These are phyloP conservation scores for Tylopilus vinaceipallidus DNA, from an alignment of 768 basidiomycete species.

Conservation along the genomic window DNA sequence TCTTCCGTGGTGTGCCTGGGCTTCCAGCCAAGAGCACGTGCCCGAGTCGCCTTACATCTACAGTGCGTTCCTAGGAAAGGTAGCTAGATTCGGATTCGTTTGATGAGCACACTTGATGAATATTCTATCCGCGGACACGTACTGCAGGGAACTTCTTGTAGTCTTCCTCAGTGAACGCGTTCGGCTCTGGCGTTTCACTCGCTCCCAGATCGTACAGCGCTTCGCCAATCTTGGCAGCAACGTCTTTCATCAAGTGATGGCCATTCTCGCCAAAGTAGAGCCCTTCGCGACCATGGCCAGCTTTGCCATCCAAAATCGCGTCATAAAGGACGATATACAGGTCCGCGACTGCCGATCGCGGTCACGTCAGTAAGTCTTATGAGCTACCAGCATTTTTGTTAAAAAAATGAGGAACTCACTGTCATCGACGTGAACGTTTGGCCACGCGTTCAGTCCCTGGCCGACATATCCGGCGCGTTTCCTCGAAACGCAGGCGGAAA, in stretches of 20 bases:
- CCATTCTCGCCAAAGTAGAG: constrained; percentile 54
- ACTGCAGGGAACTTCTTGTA: constrained; percentile 3
- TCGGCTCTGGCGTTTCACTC: constrained; percentile 34
- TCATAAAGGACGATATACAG: constrained; percentile 48
- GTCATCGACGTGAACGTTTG: constrained; percentile 55
- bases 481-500: constrained; percentile 44
- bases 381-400: neutral
- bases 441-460: constrained; percentile 60
- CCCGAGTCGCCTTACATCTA: constrained; percentile 16
- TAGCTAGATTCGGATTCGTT: constrained; percentile 5
- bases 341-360: constrained; percentile 23
- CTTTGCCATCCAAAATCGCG: constrained; percentile 25
- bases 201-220: constrained; percentile 14
- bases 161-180: constrained; percentile 37
- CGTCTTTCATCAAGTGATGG: constrained; percentile 44
- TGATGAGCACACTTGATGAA: neutral
- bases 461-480: constrained; percentile 60
- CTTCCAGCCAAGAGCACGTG: constrained; percentile 27
- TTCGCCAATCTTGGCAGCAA: constrained; percentile 44
- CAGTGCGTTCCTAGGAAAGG: constrained; percentile 23
- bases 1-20: constrained; percentile 33
- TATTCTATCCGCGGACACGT: neutral
- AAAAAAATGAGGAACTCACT: constrained; percentile 6
- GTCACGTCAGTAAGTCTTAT: neutral
- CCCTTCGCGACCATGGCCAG: constrained; percentile 40